Evolutionary conservation across 2,329 filamentous ascomycete genomes (phyloP).

Genomic region (Colletotrichum limetticola): DNA sequence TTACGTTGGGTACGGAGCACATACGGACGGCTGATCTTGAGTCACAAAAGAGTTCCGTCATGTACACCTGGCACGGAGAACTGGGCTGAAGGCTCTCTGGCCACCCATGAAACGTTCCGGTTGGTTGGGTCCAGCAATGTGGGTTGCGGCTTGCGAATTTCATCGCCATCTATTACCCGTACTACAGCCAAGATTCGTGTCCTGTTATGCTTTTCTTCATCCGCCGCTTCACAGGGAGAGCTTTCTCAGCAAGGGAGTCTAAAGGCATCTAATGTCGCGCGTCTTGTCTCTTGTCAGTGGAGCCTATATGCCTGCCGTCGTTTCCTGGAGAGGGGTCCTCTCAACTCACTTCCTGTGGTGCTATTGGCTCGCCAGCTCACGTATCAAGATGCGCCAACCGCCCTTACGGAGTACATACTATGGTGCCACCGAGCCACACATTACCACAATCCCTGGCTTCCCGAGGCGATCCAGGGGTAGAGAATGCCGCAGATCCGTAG

Average conservation of each 20-base stretch:
- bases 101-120: not conserved
- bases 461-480: not conserved
- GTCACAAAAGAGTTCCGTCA: not conserved
- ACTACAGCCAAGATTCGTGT: not conserved
- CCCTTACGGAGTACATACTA: not conserved
- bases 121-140: not conserved
- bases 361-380: no score
- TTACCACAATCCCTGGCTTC: not conserved
- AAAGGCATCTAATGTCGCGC: not conserved
- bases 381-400: not conserved
- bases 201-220: not conserved
- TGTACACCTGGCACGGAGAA: no score
- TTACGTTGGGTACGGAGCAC: not conserved
- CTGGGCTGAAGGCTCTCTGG: not conserved
- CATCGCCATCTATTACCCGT: not conserved
- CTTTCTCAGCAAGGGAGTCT: not conserved
- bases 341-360: not conserved
- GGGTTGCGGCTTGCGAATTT: not conserved
- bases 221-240: no score
- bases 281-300: not conserved
- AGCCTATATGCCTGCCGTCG: not conserved
- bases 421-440: not conserved
- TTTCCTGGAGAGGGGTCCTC: no score
- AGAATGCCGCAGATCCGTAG: constrained; percentile 5
- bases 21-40: not conserved